Evolutionary conservation across 1,284 basidiomycete species (phyloP).

Genomic region (Vanrija humicola): DNA sequence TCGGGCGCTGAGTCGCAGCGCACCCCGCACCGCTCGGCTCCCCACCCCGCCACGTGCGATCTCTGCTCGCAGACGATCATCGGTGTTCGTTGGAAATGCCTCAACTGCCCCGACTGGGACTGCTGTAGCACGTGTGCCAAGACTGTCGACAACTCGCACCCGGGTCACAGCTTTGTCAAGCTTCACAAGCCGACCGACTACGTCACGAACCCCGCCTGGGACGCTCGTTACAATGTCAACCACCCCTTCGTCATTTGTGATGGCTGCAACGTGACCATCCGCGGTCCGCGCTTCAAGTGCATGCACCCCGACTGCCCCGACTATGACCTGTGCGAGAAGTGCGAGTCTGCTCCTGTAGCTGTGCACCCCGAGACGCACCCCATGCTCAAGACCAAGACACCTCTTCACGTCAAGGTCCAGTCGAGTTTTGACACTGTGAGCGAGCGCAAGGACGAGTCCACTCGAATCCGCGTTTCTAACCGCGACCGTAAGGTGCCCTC

Average conservation of each 20-base stretch:
- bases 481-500: background rate
- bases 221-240: conserved; percentile 52
- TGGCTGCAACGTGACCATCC: conserved; percentile 39
- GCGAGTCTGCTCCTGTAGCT: conserved; percentile 73
- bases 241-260: conserved; percentile 44
- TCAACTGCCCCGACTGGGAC: conserved; percentile 50
- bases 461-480: background rate
- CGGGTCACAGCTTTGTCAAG: conserved; percentile 69
- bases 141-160: conserved; percentile 65
- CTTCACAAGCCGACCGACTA: conserved; percentile 57
- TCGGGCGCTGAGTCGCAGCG: conserved; percentile 14
- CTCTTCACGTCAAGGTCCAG: conserved; percentile 33
- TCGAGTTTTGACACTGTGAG: conserved; percentile 24
- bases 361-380: conserved; percentile 71
- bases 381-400: conserved; percentile 67
- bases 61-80: conserved; percentile 38
- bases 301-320: conserved; percentile 70
- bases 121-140: conserved; percentile 67
- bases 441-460: conserved; percentile 15
- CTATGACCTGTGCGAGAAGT: conserved; percentile 75
- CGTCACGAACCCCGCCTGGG: conserved; percentile 19
- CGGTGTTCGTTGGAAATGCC: conserved; percentile 48
- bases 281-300: conserved; percentile 58
- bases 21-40: conserved; percentile 9
- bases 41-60: conserved; percentile 43